phyloP scores from a whole-genome alignment of 2,329 filamentous ascomycete genomes.

The Lanzia echinophila region DNA sequence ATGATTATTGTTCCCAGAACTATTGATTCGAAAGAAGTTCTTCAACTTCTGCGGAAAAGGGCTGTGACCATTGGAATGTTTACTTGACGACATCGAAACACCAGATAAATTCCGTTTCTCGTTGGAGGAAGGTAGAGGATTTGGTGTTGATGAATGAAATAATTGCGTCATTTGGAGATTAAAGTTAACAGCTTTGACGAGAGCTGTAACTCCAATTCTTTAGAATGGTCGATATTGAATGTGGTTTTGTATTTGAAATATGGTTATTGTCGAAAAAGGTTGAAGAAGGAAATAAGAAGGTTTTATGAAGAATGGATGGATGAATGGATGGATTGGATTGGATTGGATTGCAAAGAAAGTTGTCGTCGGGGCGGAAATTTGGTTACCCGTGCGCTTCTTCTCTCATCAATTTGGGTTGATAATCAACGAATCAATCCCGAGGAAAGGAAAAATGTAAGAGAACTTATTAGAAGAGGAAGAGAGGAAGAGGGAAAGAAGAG shows the following conservation, averaged over 20 bases:
- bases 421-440: too few species aligned
- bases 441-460: too few species aligned
- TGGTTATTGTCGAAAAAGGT: too few species aligned
- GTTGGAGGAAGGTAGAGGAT: constrained; percentile 20
- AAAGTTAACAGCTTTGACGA: constrained; percentile 22
- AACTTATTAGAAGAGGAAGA: too few species aligned
- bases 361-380: too few species aligned
- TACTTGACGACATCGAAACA: constrained; percentile 38
- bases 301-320: too few species aligned
- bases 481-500: too few species aligned
- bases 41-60: constrained; percentile 63
- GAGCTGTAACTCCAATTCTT: constrained; percentile 22
- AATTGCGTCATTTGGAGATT: constrained; percentile 26
- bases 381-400: too few species aligned
- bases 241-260: neutral
- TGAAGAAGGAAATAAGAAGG: too few species aligned
- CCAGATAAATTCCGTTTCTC: constrained; percentile 31
- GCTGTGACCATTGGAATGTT: constrained; percentile 45
- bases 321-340: too few species aligned
- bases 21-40: constrained; percentile 66
- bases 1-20: constrained; percentile 30
- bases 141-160: constrained; percentile 24
- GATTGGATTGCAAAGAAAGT: too few species aligned
- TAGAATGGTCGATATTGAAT: neutral
- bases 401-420: too few species aligned